Evolutionary conservation across 257 asterid genomes (phyloP), one percentile per base, ranked within the genome.

Genomic region (Nicotiana paniculata): DNA sequence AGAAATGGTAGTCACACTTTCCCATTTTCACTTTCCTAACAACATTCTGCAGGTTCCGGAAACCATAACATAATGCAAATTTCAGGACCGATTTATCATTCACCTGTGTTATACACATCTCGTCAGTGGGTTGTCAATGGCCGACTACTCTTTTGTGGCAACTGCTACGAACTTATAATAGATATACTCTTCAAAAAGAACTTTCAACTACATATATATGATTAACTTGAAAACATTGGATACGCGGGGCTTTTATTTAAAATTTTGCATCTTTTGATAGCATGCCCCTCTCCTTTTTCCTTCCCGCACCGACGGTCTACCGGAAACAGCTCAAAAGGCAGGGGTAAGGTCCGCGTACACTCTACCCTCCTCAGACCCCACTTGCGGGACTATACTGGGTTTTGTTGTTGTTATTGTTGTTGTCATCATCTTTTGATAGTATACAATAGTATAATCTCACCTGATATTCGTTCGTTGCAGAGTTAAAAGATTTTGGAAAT

Each of bases 61-160:
- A 96, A 61, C 99, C 99, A 85, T 93, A 96, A 86, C 98, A 94
- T 54, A 88, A 83, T n/a, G 97, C 99, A 88, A 94, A 96, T 88
- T 92, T 93, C 92, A 96, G 87, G 85, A 90, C 91, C 65, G 88
- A 79, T 88, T 93, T 81, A 77, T 97, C 99, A 4, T 90, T 90
- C 54, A 91, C 88, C 99, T 96, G 97, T 88, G 85, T 83, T 39
- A 46, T n/a, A 39, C 65, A 74, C 26, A 51, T 26, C 79, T 26
- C 53, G 63, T 74, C 79, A 74, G 79, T 74, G 32, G 58, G 3
- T 48, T 46, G 62, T 3, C 21, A 48, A 51, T 26, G 79, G 46
- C 26, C 43, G 3, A 26, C 46, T 26, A 74, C 46, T 74, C 43
- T 74, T 72, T 72, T 74, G 63, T 26, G 62, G 26, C 62, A 48